phyloP scores from a whole-genome alignment of 139 green algal species.

The Auxenochlorella protothecoides region DNA sequence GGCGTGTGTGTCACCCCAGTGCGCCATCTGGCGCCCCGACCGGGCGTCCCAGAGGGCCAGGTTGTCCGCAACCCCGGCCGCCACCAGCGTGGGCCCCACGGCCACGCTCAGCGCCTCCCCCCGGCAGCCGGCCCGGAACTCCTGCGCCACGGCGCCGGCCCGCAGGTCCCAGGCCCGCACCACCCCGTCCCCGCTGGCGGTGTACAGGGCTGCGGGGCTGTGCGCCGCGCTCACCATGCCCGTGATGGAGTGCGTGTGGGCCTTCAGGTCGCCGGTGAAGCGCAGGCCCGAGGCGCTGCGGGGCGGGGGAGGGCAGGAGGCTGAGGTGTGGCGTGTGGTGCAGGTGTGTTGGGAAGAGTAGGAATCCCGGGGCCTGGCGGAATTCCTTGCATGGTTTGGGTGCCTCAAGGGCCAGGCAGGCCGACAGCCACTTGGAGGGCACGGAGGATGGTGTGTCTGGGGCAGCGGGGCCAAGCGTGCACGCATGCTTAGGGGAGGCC shows the following conservation, averaged over 20 bases:
- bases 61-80: constrained; percentile 46
- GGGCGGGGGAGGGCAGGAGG: no score
- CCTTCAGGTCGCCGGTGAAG: constrained; percentile 39
- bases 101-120: constrained; percentile 23
- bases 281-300: constrained; percentile 15
- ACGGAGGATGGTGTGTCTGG: no score
- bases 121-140: constrained; percentile 12
- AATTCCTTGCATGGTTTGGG: no score
- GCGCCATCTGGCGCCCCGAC: constrained; percentile 18
- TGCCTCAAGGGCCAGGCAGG: no score
- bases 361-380: no score
- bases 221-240: constrained; percentile 14
- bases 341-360: no score
- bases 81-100: constrained; percentile 27
- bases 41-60: constrained; percentile 72
- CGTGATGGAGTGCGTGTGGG: constrained; percentile 28
- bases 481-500: no score
- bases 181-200: constrained; percentile 43
- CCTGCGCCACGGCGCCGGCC: constrained; percentile 1
- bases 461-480: no score
- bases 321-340: no score
- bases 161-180: constrained; percentile 55
- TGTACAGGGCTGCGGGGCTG: constrained; percentile 30
- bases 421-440: no score
- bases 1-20: constrained; percentile 64